A percentile compares a stretch with the other conserved stretches of the same genome.
phyloP scores from a whole-genome alignment of 495 filamentous ascomycete genomes.

The Talaromyces liani region DNA sequence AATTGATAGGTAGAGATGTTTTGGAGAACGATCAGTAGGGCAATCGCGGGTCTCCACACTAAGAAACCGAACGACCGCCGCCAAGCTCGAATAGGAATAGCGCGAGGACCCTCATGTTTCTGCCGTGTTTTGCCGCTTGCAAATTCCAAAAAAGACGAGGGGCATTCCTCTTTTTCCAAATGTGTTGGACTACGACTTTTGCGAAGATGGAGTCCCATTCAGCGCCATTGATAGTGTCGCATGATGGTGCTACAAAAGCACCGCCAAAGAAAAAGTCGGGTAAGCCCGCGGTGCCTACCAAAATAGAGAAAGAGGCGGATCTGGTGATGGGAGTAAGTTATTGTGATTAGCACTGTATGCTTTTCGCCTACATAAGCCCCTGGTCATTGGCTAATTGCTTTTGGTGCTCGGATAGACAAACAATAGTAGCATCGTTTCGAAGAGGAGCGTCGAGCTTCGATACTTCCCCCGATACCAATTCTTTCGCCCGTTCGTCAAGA shows the following conservation, averaged over 20 bases:
- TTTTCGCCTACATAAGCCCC: neutral
- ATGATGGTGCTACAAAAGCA: neutral
- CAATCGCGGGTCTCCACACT: neutral
- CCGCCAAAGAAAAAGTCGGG: neutral
- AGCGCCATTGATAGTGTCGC: neutral
- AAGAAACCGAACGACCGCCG: neutral
- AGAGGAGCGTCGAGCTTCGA: constrained; percentile 77
- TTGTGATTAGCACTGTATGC: neutral
- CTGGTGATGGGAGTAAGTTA: constrained; percentile 61
- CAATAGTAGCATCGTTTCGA: constrained; percentile 82
- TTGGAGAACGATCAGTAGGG: neutral
- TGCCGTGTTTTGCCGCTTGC: constrained; percentile 3
- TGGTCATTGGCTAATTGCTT: neutral
- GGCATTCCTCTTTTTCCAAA: neutral
- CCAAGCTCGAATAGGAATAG: neutral
- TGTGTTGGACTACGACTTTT: neutral
- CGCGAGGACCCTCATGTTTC: neutral
- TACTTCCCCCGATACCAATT: constrained; percentile 75
- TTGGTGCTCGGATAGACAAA: constrained; percentile 58
- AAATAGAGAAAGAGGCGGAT: constrained; percentile 48
- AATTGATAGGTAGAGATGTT: neutral
- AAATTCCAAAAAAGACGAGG: constrained; percentile 2
- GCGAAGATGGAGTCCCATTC: neutral
- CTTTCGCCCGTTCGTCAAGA: constrained; percentile 80
- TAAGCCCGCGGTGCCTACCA: constrained; percentile 10